Conservation (phyloP, 768 basidiomycete species). For the Pleurotus tuber-regium region DNA sequence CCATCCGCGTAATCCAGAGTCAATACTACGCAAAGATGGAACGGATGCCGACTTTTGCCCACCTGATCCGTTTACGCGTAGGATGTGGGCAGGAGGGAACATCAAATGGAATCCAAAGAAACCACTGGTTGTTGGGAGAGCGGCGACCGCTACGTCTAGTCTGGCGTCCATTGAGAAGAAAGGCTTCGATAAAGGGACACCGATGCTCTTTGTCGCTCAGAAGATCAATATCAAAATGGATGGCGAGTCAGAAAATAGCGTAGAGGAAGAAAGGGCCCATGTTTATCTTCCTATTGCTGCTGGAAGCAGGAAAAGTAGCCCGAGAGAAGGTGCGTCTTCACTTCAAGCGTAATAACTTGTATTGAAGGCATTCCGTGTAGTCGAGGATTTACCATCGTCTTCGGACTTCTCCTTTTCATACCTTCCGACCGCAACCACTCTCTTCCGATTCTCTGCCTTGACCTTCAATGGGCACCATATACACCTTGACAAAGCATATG, state of each 20-base stretch:
- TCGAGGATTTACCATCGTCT: slow-evolving; percentile 45
- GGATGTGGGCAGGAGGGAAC: slow-evolving; percentile 82
- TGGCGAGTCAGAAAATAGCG: slow-evolving; percentile 42
- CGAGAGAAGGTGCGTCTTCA: slow-evolving; percentile 45
- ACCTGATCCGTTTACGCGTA: slow-evolving; percentile 65
- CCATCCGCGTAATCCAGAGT: slow-evolving; percentile 61
- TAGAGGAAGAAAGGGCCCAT: slow-evolving; percentile 65
- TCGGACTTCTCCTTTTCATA: slow-evolving; percentile 64
- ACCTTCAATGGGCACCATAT: slow-evolving; percentile 87
- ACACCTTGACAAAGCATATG: slow-evolving; percentile 77
- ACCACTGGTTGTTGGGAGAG: slow-evolving; percentile 53
- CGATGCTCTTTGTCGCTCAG: slow-evolving; percentile 78
- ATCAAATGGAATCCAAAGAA: slow-evolving; percentile 55
- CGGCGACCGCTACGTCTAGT: slow-evolving; percentile 44
- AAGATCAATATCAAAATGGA: slow-evolving; percentile 47
- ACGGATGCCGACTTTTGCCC: slow-evolving; percentile 73
- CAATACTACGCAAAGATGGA: slow-evolving; percentile 58
- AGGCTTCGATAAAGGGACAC: slow-evolving; percentile 57
- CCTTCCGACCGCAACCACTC: slow-evolving; percentile 62
- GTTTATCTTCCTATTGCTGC: slow-evolving; percentile 50
- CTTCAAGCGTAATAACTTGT: not conserved
- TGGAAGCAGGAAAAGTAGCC: slow-evolving; percentile 22
- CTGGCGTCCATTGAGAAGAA: slow-evolving; percentile 59
- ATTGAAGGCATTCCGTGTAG: slow-evolving; percentile 26
- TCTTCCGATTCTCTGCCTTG: slow-evolving; percentile 85